phyloP scores from a whole-genome alignment of 371 early-diverging fungal genomes.

The Chytridium lagenaria region DNA sequence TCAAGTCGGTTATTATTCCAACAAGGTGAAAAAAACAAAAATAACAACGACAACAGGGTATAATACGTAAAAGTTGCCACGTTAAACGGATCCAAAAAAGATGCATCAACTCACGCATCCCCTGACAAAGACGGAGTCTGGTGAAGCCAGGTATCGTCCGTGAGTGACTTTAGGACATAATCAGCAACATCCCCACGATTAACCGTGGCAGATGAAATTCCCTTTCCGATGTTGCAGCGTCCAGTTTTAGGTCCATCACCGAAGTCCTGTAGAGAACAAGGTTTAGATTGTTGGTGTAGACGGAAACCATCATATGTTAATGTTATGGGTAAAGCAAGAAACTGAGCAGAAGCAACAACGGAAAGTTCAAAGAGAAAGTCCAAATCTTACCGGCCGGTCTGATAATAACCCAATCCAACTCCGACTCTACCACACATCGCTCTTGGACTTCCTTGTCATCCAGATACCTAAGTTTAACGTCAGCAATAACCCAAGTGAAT shows the following conservation, averaged over 20 bases:
- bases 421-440: not conserved
- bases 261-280: not conserved
- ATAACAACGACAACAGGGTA: too few relatives aligned
- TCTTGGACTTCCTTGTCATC: slow-evolving; percentile 18
- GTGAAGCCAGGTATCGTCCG: not conserved
- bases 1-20: too few relatives aligned
- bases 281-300: too few relatives aligned
- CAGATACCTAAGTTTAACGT: too few relatives aligned
- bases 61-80: too few relatives aligned
- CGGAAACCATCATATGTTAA: too few relatives aligned
- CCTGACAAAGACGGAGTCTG: slow-evolving; percentile 7
- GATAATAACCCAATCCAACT: slow-evolving; percentile 3
- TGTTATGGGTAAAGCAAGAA: too few relatives aligned
- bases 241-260: not conserved
- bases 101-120: not conserved
- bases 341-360: not conserved
- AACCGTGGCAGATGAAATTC: not conserved
- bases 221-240: not conserved
- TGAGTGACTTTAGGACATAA: not conserved
- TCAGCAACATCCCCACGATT: slow-evolving; percentile 9
- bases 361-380: not conserved
- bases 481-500: too few relatives aligned
- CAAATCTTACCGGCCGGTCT: not conserved
- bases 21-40: too few relatives aligned
- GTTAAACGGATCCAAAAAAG: too few relatives aligned